Conservation (phyloP, 345 rosid species). For the Citrus hindsii region DNA sequence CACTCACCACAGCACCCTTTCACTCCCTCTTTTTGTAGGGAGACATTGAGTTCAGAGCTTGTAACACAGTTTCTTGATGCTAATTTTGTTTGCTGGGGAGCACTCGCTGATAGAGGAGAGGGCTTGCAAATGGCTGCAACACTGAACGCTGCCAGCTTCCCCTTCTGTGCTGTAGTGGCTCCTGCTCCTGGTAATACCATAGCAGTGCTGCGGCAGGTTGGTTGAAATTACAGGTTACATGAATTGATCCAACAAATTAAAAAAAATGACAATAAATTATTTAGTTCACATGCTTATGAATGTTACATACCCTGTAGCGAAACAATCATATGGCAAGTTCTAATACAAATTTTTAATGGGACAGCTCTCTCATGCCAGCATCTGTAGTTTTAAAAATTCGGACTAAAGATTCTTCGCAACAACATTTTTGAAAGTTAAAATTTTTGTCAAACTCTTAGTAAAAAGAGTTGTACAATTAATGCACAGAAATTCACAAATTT, state of each 20-base stretch:
- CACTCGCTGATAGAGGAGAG: slow-evolving; percentile 42
- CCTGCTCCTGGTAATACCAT: slow-evolving; percentile 39
- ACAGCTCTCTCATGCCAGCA: too few relatives aligned
- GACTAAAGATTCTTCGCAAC: too few relatives aligned
- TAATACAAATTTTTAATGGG: too few relatives aligned
- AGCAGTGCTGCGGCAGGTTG: slow-evolving; percentile 56
- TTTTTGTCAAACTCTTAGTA: too few relatives aligned
- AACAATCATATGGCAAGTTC: neutral
- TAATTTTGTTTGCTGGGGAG: slow-evolving; percentile 60
- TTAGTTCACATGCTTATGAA: neutral
- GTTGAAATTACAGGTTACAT: neutral
- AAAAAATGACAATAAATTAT: too few relatives aligned
- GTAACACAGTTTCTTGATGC: slow-evolving; percentile 53
- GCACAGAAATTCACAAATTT: neutral
- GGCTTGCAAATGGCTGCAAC: slow-evolving; percentile 45
- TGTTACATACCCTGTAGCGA: neutral
- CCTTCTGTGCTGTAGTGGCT: slow-evolving; percentile 55
- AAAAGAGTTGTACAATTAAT: neutral
- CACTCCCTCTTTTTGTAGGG: slow-evolving; percentile 52
- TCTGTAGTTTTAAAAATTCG: too few relatives aligned
- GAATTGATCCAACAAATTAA: neutral
- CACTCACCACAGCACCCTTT: slow-evolving; percentile 53
- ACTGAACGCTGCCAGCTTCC: slow-evolving; percentile 42
- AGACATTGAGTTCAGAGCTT: slow-evolving; percentile 49
- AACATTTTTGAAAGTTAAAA: too few relatives aligned